Conservation (phyloP, 305 asterid species). For the Fraxinus nigra region DNA sequence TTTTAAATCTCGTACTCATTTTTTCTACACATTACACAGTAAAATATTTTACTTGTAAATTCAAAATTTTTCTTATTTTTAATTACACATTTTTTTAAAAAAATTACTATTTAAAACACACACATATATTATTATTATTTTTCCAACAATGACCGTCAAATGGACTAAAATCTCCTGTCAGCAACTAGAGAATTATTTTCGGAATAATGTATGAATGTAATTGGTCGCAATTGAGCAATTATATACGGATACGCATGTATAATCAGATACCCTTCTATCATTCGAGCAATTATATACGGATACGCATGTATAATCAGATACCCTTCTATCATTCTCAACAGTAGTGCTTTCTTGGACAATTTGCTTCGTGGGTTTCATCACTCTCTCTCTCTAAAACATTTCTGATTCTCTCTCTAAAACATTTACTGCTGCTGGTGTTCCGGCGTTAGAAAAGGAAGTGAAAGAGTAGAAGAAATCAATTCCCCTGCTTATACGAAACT, state of each 20-base stretch:
- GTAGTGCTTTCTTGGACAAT: conserved; percentile 27
- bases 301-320: neutral
- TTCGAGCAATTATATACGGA: conserved; percentile 21
- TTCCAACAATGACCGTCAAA: no score
- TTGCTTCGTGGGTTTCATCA: conserved; percentile 27
- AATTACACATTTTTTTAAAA: neutral
- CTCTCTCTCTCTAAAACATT: neutral
- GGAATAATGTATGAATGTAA: conserved; percentile 18
- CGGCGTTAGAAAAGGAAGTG: conserved; percentile 52
- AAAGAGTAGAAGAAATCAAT: conserved; percentile 54
- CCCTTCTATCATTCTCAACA: conserved; percentile 47
- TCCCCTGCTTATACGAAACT: conserved; percentile 55
- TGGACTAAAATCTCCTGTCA: neutral
- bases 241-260: neutral
- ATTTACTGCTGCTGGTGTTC: conserved; percentile 26
- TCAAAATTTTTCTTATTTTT: no score
- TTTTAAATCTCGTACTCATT: neutral
- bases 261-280: conserved; percentile 34
- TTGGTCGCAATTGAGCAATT: conserved; percentile 5
- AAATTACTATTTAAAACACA: no score
- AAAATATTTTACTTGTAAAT: no score
- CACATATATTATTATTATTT: no score
- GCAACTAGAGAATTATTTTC: conserved; percentile 16
- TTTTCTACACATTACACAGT: no score
- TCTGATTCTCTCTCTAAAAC: conserved; percentile 11